These are phyloP conservation scores for Monilinia vaccinii-corymbosi DNA, from an alignment of 2,329 filamentous ascomycete genomes.

Conservation along the genomic window DNA sequence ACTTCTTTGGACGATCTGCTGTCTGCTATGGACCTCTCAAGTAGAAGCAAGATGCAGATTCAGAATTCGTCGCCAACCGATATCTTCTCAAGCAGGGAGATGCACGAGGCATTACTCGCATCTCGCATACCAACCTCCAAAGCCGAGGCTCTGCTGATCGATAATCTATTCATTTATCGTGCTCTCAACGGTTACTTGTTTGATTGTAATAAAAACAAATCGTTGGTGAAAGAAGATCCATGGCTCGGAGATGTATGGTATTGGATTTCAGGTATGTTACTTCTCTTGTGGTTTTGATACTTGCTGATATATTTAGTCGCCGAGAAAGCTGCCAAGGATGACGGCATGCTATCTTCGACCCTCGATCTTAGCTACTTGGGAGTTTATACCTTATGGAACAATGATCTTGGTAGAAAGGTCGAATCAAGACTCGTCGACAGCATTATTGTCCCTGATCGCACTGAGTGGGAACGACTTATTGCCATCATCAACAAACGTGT, in stretches of 20 bases:
- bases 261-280: constrained; percentile 55
- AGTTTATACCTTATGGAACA: constrained; percentile 62
- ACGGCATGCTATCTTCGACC: constrained; percentile 59
- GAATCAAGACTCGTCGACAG: constrained; percentile 39
- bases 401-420: constrained; percentile 52
- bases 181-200: constrained; percentile 55
- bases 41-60: background rate
- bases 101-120: constrained; percentile 43
- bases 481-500: constrained; percentile 54
- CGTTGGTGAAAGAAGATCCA: constrained; percentile 60
- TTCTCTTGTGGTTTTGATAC: background rate
- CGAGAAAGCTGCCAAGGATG: constrained; percentile 53
- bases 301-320: constrained; percentile 37
- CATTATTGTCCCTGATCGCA: constrained; percentile 35
- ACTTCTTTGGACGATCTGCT: constrained; percentile 12
- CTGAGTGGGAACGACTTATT: constrained; percentile 53
- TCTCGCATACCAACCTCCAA: constrained; percentile 28
- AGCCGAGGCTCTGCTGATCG: constrained; percentile 14
- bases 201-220: constrained; percentile 54
- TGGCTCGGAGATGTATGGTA: constrained; percentile 76
- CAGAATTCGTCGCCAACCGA: constrained; percentile 2
- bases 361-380: constrained; percentile 71
- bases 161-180: constrained; percentile 50
- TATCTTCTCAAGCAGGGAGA: constrained; percentile 41
- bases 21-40: constrained; percentile 12